phyloP scores from a whole-genome alignment of 2,329 filamentous ascomycete species.

The Fusarium buxicola region DNA sequence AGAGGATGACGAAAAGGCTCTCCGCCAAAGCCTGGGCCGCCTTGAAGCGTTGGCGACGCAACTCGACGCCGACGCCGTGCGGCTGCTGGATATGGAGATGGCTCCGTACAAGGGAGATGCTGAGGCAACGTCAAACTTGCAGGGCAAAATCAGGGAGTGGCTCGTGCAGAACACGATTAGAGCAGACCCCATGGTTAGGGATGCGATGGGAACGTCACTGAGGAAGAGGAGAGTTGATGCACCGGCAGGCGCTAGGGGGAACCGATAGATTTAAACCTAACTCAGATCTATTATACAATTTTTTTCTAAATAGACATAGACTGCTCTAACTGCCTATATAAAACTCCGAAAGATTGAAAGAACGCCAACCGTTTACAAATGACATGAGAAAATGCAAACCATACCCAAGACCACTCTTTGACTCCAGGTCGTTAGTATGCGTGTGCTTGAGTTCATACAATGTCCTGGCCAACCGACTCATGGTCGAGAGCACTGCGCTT shows the following conservation, averaged over 20 bases:
- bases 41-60: constrained; percentile 70
- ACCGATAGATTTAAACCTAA: constrained; percentile 44
- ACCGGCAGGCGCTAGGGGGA: constrained; percentile 70
- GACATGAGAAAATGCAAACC: constrained; percentile 27
- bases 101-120: constrained; percentile 83
- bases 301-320: constrained; percentile 31
- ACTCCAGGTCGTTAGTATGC: constrained; percentile 39
- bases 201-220: constrained; percentile 78
- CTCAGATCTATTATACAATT: constrained; percentile 25
- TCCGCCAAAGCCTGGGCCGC: constrained; percentile 73
- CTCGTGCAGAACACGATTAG: constrained; percentile 87
- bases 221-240: constrained; percentile 71
- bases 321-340: constrained; percentile 18
- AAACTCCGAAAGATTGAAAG: constrained; percentile 15
- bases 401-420: constrained; percentile 36
- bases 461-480: background rate
- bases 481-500: constrained; percentile 6
- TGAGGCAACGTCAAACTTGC: constrained; percentile 67
- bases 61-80: constrained; percentile 75
- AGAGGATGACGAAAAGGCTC: constrained; percentile 59
- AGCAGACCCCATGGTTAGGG: constrained; percentile 82
- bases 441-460: constrained; percentile 15
- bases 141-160: constrained; percentile 83
- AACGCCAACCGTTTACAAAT: constrained; percentile 17
- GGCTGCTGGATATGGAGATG: constrained; percentile 81